Conservation (phyloP, 768 basidiomycete genomes). For the Rhodotorula kratochvilovae region DNA sequence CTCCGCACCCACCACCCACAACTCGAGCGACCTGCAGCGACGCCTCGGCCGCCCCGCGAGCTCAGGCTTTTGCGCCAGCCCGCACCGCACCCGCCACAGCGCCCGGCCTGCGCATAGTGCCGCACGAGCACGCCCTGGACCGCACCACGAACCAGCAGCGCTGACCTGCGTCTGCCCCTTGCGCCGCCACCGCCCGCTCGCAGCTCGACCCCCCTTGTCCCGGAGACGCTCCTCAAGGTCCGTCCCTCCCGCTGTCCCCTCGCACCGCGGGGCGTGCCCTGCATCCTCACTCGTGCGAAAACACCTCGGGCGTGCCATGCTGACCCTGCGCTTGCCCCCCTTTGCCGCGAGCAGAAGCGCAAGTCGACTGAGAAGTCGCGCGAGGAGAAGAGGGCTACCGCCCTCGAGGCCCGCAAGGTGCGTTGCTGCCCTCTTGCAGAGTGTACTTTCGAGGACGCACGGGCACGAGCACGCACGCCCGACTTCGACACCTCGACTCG, state of each 20-base stretch:
- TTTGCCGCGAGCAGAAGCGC: slow-evolving; percentile 46
- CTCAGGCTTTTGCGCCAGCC: background rate
- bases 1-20: too few species aligned
- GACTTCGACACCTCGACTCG: background rate
- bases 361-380: slow-evolving; percentile 51
- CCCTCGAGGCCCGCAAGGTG: slow-evolving; percentile 52
- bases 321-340: background rate
- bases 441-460: background rate
- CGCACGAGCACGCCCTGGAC: too few species aligned
- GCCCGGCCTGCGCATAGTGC: background rate
- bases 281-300: background rate
- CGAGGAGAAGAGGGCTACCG: slow-evolving; percentile 52
- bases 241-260: background rate
- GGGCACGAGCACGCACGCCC: background rate
- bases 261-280: background rate
- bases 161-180: background rate
- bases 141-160: background rate
- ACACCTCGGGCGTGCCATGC: background rate
- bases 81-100: background rate
- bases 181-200: background rate
- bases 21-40: background rate
- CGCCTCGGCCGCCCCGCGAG: background rate
- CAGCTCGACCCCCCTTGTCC: slow-evolving; percentile 45
- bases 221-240: slow-evolving; percentile 51
- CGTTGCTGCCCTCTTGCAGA: slow-evolving; percentile 32